Percentiles rank a stretch among this genome's conserved stretches.
Conservation (phyloP, 2,329 filamentous ascomycete species). For the Penicillium expansum region DNA sequence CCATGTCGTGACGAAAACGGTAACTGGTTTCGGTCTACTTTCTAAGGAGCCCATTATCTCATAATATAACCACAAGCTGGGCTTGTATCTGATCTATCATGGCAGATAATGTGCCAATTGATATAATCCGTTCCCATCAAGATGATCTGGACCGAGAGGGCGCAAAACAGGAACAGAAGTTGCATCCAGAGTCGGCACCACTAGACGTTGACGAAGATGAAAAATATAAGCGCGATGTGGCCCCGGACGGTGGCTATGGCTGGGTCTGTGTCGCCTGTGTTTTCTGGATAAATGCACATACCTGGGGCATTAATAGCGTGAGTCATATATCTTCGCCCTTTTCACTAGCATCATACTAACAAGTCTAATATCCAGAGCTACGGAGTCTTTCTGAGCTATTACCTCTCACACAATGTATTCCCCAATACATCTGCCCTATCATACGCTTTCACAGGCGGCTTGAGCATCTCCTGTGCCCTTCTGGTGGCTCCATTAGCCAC, state of each 20-base stretch:
- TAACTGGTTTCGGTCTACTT: not conserved
- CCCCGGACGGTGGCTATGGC: conserved; percentile 59
- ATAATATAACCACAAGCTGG: not conserved
- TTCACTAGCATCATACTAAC: not conserved
- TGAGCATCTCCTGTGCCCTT: conserved; percentile 58
- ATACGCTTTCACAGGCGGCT: conserved; percentile 60
- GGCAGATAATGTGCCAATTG: conserved; percentile 33
- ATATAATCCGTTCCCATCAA: conserved; percentile 28
- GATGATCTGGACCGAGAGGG: conserved; percentile 11
- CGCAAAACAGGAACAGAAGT: conserved; percentile 8
- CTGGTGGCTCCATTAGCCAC: conserved; percentile 58
- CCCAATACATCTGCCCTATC: conserved; percentile 54
- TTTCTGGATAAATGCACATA: conserved; percentile 64
- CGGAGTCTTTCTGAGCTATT: conserved; percentile 60
- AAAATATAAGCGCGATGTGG: conserved; percentile 35
- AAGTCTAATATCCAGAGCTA: conserved; percentile 35
- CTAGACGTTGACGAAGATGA: conserved; percentile 24
- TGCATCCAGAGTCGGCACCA: conserved; percentile 5
- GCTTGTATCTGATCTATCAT: conserved; percentile 16
- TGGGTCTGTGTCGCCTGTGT: conserved; percentile 59
- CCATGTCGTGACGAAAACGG: conserved; percentile 17
- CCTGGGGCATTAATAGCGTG: conserved; percentile 71
- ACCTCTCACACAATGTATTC: conserved; percentile 55
- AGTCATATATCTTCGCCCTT: conserved; percentile 19
- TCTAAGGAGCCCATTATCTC: not conserved